These are phyloP conservation scores for Santalum album DNA, from an alignment of 164 flowering plant genomes.

Conservation along the genomic window DNA sequence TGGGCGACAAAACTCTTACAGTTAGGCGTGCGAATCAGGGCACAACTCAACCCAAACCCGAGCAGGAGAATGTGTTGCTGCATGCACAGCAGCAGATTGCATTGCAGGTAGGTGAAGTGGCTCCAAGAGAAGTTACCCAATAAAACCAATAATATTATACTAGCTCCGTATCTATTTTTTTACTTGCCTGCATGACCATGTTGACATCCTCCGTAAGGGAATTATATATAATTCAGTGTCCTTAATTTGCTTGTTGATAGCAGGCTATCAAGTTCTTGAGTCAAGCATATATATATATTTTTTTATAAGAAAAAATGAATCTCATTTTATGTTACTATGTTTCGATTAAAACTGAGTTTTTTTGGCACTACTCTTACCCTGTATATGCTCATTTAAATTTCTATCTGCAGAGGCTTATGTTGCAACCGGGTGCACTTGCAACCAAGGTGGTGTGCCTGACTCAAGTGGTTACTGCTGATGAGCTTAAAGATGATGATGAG, in stretches of 20 bases:
- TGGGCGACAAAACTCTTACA: constrained; percentile 97
- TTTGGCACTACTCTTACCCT: background rate
- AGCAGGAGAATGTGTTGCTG: constrained; percentile 76
- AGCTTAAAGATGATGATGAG: constrained; percentile 81
- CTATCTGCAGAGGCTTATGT: constrained; percentile 56
- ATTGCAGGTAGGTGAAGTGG: constrained; percentile 52
- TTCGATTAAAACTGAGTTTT: too few relatives aligned
- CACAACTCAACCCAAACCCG: constrained; percentile 79
- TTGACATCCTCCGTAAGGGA: too few relatives aligned
- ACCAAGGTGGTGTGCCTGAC: constrained; percentile 83
- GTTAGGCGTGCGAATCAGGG: constrained; percentile 98
- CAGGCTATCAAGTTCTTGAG: too few relatives aligned
- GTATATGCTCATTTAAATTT: background rate
- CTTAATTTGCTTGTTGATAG: too few relatives aligned
- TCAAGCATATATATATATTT: too few relatives aligned
- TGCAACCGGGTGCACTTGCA: constrained; percentile 49
- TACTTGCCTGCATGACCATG: too few relatives aligned
- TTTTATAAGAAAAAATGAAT: too few relatives aligned
- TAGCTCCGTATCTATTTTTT: too few relatives aligned
- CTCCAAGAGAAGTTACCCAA: too few relatives aligned
- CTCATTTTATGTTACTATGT: too few relatives aligned
- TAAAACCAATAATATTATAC: too few relatives aligned
- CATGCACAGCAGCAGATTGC: constrained; percentile 98
- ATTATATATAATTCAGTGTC: too few relatives aligned
- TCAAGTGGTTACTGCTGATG: constrained; percentile 66